Base-by-base conservation (phyloP, 805 yeast genomes). In the Candida sanyiensis region DNA sequence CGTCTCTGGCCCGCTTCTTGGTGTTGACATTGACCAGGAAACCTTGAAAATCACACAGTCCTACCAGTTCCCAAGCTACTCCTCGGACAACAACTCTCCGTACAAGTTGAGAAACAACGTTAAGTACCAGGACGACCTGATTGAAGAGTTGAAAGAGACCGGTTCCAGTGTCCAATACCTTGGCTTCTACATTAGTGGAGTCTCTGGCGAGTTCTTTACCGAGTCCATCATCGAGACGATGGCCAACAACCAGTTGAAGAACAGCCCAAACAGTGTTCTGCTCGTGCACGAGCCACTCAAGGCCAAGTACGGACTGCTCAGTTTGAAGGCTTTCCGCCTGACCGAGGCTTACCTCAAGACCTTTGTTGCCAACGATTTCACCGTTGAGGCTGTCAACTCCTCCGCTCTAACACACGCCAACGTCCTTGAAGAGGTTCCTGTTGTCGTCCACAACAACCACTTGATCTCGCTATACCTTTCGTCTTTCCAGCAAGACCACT, bases 131-230 rank as follows among this genome's bases (percentile, higher is more conserved):
- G 73, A 72, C 37, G 87, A 81, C 33, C 67, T 83, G 52, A 66
- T 81, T 48, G 72, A 75, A 30, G 73, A 75, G 44, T 71, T 85
- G 46, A 74, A 69, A 52, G 71, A 69, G 39, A 73, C 78, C 45
- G 80, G 81, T 35, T 68, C 75, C 44, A 89, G 88, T 33, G 69
- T 77, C 30, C 83, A 79, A 55, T 70, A 80, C 44, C 73, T 80
- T 46, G 96, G 96, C 24, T 86, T 89, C 87, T 86, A 83, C 64
- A 75, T 84, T 56, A 69, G 82, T 31, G 70, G 87, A 21, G 64
- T 68, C 37, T 72, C 83, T 28, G 93, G 93, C 33, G 77, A 77
- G 57, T 79, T 78, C 56, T 74, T 80, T 52, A 77, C 79, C 43
- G 71, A 74, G 39, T 75, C 75, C 39, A 67, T 83, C 37, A 69